phyloP scores from a whole-genome alignment of 208 protist genomes.

The Vickermania ingenoplastis region DNA sequence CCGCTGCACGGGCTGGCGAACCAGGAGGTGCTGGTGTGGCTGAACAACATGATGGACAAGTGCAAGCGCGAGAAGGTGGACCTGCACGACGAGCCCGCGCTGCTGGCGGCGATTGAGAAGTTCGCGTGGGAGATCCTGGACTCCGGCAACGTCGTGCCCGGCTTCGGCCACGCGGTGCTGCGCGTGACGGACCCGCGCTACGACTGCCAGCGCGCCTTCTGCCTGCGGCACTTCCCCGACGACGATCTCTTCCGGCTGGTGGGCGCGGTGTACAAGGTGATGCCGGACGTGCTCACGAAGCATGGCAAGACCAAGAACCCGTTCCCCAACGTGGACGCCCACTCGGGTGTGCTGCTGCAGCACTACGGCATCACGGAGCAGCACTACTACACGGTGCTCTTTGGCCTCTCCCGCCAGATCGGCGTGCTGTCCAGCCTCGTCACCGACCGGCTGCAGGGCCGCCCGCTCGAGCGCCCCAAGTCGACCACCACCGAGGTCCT shows the following conservation, averaged over 20 bases:
- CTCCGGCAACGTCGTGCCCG: slow-evolving; percentile 85
- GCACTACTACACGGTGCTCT: slow-evolving; percentile 97
- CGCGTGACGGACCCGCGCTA: slow-evolving; percentile 98
- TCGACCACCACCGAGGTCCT: slow-evolving; percentile 82
- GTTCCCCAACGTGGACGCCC: slow-evolving; percentile 98
- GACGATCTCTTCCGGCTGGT: slow-evolving; percentile 96
- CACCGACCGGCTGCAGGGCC: slow-evolving; percentile 92
- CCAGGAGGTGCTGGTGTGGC: slow-evolving; percentile 93
- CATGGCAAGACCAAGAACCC: slow-evolving; percentile 98
- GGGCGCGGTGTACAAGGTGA: slow-evolving; percentile 85
- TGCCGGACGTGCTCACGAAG: slow-evolving; percentile 93
- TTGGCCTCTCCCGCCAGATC: slow-evolving; percentile 93
- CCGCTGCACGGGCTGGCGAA: slow-evolving; percentile 97
- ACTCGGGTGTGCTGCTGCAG: slow-evolving; percentile 90
- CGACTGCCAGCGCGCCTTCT: slow-evolving; percentile 96
- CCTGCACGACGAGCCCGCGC: slow-evolving; percentile 32
- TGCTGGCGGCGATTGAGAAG: slow-evolving; percentile 75
- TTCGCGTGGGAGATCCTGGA: slow-evolving; percentile 90
- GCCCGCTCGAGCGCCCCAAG: slow-evolving; percentile 96
- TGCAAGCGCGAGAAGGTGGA: slow-evolving; percentile 42
- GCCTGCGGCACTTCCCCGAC: slow-evolving; percentile 92
- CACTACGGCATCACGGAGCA: slow-evolving; percentile 96
- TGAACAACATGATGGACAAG: slow-evolving; percentile 52
- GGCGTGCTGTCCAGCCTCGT: slow-evolving; percentile 92
- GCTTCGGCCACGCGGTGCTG: slow-evolving; percentile 97